These are phyloP conservation scores for Chaetomium tenue DNA, from an alignment of 495 filamentous ascomycete species.

Conservation along the genomic window DNA sequence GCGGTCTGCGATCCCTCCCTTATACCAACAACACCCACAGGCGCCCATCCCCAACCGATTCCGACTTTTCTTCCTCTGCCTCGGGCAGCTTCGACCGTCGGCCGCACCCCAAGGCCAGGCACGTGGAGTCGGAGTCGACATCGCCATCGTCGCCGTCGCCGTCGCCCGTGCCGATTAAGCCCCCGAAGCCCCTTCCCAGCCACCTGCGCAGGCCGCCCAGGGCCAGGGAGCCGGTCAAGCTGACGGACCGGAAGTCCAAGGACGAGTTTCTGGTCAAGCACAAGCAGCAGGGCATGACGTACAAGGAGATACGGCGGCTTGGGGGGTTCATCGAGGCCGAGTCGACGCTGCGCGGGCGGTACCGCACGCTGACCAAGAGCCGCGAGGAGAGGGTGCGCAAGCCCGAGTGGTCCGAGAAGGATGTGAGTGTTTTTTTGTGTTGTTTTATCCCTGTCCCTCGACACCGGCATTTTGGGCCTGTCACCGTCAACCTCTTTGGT, in stretches of 20 bases:
- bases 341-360: slow-evolving; percentile 80
- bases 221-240: slow-evolving; percentile 11
- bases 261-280: slow-evolving; percentile 64
- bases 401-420: slow-evolving; percentile 70
- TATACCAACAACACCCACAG: not conserved
- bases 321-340: slow-evolving; percentile 75
- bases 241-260: slow-evolving; percentile 33
- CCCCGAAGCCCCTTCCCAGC: not conserved
- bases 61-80: slow-evolving; percentile 2
- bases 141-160: not conserved
- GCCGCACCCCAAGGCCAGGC: slow-evolving; percentile 5
- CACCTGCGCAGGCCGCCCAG: not conserved
- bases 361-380: slow-evolving; percentile 73
- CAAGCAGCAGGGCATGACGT: slow-evolving; percentile 67
- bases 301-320: slow-evolving; percentile 69
- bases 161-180: not conserved
- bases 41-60: not conserved
- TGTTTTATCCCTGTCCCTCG: not conserved
- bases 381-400: slow-evolving; percentile 72
- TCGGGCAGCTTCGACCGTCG: slow-evolving; percentile 15
- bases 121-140: not conserved
- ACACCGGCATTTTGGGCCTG: too few species aligned
- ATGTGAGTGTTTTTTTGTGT: slow-evolving; percentile 60
- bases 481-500: too few species aligned
- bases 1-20: not conserved